Evolutionary conservation across 2,329 filamentous ascomycete species (phyloP), one percentile per base, ranked within the genome.

Genomic region (Xylaria sp.): DNA sequence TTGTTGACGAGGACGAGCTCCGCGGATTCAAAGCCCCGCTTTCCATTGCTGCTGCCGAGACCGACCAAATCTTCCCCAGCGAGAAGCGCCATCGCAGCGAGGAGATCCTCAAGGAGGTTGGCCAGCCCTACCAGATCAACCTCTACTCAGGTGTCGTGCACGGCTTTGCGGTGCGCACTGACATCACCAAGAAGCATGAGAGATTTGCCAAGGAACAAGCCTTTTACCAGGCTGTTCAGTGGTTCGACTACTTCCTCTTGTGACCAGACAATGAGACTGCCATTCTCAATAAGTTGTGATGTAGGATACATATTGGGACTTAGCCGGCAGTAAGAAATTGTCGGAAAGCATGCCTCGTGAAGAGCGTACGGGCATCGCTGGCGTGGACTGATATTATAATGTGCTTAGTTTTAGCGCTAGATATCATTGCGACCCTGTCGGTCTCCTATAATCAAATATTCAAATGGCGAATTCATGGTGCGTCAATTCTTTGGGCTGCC

Each of bases 151-250:
- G 87, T 57, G 87, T 92, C 31, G 77, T 78, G 58, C 92, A 96
- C 75, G 92, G 92, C 0, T 96, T 95, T 71, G 82, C 88, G 8
- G 88, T 93, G 2, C 85, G 91, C 58, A 83, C 82, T 28, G 90
- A 95, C 73, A 62, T 83, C 33, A 82, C 71, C 64, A 82, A 87
- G 66, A 83, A 82, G 74, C 67, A 79, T 47, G 76, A 85, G 72
- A 87, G 84, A 75, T 94, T 84, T 70, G 89, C 90, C 38, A 94
- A 92, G 83, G 91, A 96, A 78, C 87, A 90, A 78, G 92, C 92
- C 4, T 95, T 95, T 74, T 72, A 83, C 67, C 92, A 95, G 81
- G 91, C 91, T 37, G 82, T 93, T 54, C 75, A 81, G 55, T 96
- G 92, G 92, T 93, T 96, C 69, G 84, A 91, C 68, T 67, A 63